A percentile compares a stretch with the other conserved stretches of the same genome.
Conservation (phyloP, 495 filamentous ascomycete genomes). For the Usnea hakonensis region DNA sequence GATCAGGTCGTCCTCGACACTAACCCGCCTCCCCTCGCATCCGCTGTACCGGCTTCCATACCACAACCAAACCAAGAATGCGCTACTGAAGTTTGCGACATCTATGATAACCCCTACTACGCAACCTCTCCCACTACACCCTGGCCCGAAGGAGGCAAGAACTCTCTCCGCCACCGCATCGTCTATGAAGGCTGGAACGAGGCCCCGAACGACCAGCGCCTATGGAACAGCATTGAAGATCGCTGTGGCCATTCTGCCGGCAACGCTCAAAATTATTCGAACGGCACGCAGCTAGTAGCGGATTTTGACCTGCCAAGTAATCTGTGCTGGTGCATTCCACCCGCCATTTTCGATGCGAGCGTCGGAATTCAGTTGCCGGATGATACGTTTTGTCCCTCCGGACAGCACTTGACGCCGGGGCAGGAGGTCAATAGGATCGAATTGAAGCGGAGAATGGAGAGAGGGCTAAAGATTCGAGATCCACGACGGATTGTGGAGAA, state of each 20-base stretch:
- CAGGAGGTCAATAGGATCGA: background rate
- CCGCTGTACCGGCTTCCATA: background rate
- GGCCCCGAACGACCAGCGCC: background rate
- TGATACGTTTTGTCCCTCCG: background rate
- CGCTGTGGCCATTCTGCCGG: background rate
- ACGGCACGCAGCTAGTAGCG: slow-evolving; percentile 1
- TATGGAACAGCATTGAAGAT: slow-evolving; percentile 4
- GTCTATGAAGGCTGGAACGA: background rate
- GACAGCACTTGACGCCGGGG: background rate
- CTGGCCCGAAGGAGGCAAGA: slow-evolving; percentile 1
- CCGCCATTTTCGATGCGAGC: slow-evolving; percentile 11
- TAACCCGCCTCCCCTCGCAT: slow-evolving; percentile 9
- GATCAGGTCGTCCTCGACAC: slow-evolving; percentile 13
- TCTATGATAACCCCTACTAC: slow-evolving; percentile 16
- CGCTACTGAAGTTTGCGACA: slow-evolving; percentile 7
- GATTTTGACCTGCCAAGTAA: slow-evolving; percentile 8
- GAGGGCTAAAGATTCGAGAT: background rate
- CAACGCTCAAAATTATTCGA: slow-evolving; percentile 2
- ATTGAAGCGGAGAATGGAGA: background rate
- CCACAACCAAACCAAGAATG: slow-evolving; percentile 7
- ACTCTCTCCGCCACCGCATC: slow-evolving; percentile 7
- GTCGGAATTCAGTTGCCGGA: slow-evolving; percentile 8
- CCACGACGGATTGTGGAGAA: background rate
- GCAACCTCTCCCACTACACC: background rate
- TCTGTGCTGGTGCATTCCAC: slow-evolving; percentile 6